Percentiles rank a stretch among this genome's conserved stretches.
phyloP scores from a whole-genome alignment of 306 rosid species.

The Corylus americana region DNA sequence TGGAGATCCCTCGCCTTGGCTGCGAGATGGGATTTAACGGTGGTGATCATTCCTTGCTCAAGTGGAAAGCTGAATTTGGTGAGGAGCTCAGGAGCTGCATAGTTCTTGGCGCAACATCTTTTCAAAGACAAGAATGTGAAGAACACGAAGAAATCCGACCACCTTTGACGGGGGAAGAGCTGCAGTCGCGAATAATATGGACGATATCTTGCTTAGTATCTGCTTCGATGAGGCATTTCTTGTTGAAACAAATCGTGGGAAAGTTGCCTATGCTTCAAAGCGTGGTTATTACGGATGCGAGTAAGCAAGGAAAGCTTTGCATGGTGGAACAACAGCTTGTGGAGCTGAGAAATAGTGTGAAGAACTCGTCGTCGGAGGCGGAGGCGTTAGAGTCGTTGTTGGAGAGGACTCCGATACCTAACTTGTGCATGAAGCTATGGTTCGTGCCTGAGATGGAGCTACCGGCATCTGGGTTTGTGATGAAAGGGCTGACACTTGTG shows the following conservation, averaged over 20 bases:
- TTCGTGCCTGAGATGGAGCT: constrained; percentile 40
- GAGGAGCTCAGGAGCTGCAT: constrained; percentile 32
- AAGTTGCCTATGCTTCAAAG: constrained; percentile 26
- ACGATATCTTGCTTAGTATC: constrained; percentile 38
- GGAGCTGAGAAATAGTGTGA: constrained; percentile 29
- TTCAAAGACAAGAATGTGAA: constrained; percentile 17
- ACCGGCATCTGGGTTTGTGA: constrained; percentile 23
- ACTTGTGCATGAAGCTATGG: constrained; percentile 42
- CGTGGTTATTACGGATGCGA: constrained; percentile 32
- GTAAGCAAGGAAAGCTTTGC: constrained; percentile 29
- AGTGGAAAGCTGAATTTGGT: constrained; percentile 48
- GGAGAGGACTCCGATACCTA: constrained; percentile 35
- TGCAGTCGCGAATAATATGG: constrained; percentile 30
- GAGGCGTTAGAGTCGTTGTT: not conserved
- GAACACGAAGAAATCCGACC: constrained; percentile 1
- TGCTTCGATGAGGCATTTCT: constrained; percentile 44
- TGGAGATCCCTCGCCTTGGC: constrained; percentile 28
- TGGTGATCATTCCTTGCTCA: constrained; percentile 26
- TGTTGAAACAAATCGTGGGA: constrained; percentile 34
- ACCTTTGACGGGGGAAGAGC: constrained; percentile 28
- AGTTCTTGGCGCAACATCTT: constrained; percentile 36
- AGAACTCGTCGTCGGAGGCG: not conserved
- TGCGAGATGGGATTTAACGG: constrained; percentile 15
- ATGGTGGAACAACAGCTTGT: constrained; percentile 34
- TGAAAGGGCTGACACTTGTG: constrained; percentile 45